These are phyloP conservation scores for Emericellopsis cladophorae DNA, from an alignment of 2,329 filamentous ascomycete genomes.

Conservation along the genomic window DNA sequence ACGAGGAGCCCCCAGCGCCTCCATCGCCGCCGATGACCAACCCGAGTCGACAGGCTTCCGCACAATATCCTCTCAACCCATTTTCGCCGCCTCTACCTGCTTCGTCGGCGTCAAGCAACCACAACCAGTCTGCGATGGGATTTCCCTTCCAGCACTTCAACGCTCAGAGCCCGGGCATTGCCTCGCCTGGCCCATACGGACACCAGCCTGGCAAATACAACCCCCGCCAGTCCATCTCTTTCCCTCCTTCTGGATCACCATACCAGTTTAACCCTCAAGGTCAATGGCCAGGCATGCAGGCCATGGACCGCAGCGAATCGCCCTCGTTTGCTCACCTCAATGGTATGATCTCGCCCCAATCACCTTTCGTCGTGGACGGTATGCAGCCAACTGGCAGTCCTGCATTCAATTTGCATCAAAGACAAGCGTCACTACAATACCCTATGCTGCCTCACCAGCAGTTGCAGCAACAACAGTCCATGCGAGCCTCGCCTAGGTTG, in stretches of 20 bases:
- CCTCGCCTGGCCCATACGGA: slow-evolving; percentile 61
- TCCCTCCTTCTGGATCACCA: slow-evolving; percentile 50
- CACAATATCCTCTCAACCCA: slow-evolving; percentile 61
- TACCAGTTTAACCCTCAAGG: slow-evolving; percentile 55
- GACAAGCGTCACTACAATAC: slow-evolving; percentile 47
- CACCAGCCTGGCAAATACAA: slow-evolving; percentile 48
- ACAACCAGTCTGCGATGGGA: slow-evolving; percentile 23
- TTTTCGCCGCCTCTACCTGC: slow-evolving; percentile 78
- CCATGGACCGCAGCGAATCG: slow-evolving; percentile 44
- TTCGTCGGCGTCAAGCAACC: slow-evolving; percentile 63
- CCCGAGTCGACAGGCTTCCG: slow-evolving; percentile 56
- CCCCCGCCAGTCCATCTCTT: slow-evolving; percentile 59
- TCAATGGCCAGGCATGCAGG: slow-evolving; percentile 43
- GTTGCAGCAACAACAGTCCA: slow-evolving; percentile 39
- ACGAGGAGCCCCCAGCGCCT: slow-evolving; percentile 52
- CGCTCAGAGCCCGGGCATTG: slow-evolving; percentile 48
- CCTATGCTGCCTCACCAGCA: slow-evolving; percentile 43
- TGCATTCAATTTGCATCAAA: slow-evolving; percentile 33
- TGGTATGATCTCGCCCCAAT: slow-evolving; percentile 49
- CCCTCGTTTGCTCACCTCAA: slow-evolving; percentile 45
- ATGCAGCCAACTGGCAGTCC: slow-evolving; percentile 27
- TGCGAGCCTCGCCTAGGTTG: slow-evolving; percentile 46
- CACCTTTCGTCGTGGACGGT: slow-evolving; percentile 46
- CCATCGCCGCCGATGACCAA: slow-evolving; percentile 51
- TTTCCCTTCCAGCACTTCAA: slow-evolving; percentile 49